A percentile compares a stretch with the other conserved stretches of the same genome.
phyloP scores from a whole-genome alignment of 2,329 filamentous ascomycete genomes.

The Claviceps sp. region DNA sequence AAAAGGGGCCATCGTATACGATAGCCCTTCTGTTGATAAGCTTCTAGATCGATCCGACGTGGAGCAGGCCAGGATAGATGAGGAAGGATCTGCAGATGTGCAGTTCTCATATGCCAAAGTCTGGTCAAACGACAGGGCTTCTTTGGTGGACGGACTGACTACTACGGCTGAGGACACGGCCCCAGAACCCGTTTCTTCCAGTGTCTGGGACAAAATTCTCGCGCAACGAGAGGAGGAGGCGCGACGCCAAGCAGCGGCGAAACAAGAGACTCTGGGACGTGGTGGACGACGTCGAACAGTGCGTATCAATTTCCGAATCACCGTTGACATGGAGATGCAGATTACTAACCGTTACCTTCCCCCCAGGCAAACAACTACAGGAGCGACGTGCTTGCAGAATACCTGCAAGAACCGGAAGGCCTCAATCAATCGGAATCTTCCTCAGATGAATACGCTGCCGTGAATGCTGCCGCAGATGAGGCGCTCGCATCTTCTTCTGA shows the following conservation, averaged over 20 bases:
- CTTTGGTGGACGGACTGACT: slow-evolving; percentile 50
- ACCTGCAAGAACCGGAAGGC: slow-evolving; percentile 14
- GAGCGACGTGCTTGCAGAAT: slow-evolving; percentile 11
- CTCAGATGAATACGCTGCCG: slow-evolving; percentile 21
- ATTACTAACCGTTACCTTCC: background rate
- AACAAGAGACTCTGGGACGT: slow-evolving; percentile 66
- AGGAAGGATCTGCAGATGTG: slow-evolving; percentile 54
- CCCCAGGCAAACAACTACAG: slow-evolving; percentile 23
- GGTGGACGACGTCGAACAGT: slow-evolving; percentile 58
- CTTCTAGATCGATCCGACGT: slow-evolving; percentile 77
- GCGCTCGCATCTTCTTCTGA: slow-evolving; percentile 18
- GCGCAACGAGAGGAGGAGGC: slow-evolving; percentile 70
- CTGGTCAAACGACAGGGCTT: slow-evolving; percentile 72
- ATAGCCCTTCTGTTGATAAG: slow-evolving; percentile 69
- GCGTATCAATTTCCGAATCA: slow-evolving; percentile 7
- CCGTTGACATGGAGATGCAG: background rate
- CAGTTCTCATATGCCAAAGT: slow-evolving; percentile 85
- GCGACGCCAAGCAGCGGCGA: slow-evolving; percentile 52
- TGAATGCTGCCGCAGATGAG: slow-evolving; percentile 15
- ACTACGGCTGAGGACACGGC: slow-evolving; percentile 35
- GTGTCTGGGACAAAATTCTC: slow-evolving; percentile 84
- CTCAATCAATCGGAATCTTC: slow-evolving; percentile 19
- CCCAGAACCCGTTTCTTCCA: slow-evolving; percentile 43
- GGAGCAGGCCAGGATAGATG: slow-evolving; percentile 54
- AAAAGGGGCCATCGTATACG: slow-evolving; percentile 66